Evolutionary conservation across 2,329 filamentous ascomycete species (phyloP).

Genomic region (Monilinia aucupariae): DNA sequence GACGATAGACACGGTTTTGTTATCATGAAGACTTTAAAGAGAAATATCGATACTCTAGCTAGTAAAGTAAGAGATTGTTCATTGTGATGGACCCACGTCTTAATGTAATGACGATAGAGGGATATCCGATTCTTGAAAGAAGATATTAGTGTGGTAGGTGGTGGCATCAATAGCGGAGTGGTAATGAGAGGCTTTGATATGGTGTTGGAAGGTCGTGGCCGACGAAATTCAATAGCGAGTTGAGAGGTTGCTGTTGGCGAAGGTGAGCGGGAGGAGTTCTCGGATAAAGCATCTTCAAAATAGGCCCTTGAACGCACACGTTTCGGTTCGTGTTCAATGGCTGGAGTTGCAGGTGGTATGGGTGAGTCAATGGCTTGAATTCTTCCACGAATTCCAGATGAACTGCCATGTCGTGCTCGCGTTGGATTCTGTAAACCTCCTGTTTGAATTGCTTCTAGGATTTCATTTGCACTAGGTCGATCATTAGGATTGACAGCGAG

Average conservation of each 20-base stretch:
- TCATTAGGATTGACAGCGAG: conserved; percentile 71
- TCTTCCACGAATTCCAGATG: conserved; percentile 26
- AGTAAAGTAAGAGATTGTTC: conserved; percentile 33
- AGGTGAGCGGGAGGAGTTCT: conserved; percentile 21
- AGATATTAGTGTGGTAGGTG: conserved; percentile 35
- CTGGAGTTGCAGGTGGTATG: conserved; percentile 28
- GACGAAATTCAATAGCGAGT: conserved; percentile 22
- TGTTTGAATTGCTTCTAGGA: conserved; percentile 47
- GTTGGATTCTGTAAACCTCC: conserved; percentile 32
- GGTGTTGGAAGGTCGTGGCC: conserved; percentile 6
- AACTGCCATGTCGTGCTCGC: conserved; percentile 28
- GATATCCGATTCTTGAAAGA: conserved; percentile 30
- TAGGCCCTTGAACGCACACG: conserved; percentile 27
- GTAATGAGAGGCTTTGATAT: conserved; percentile 19
- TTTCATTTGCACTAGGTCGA: conserved; percentile 79
- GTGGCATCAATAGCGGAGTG: conserved; percentile 40
- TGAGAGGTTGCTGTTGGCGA: conserved; percentile 22
- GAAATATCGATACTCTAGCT: conserved; percentile 56
- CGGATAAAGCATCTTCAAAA: conserved; percentile 30
- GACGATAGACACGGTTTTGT: conserved; percentile 67
- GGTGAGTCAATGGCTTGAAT: conserved; percentile 35
- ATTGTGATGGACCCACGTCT: conserved; percentile 34
- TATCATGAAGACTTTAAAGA: conserved; percentile 62
- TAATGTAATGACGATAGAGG: conserved; percentile 36
- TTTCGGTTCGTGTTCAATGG: conserved; percentile 29